phyloP scores from a whole-genome alignment of 805 yeast genomes.

The Sugiyamaella qingdaonensis region DNA sequence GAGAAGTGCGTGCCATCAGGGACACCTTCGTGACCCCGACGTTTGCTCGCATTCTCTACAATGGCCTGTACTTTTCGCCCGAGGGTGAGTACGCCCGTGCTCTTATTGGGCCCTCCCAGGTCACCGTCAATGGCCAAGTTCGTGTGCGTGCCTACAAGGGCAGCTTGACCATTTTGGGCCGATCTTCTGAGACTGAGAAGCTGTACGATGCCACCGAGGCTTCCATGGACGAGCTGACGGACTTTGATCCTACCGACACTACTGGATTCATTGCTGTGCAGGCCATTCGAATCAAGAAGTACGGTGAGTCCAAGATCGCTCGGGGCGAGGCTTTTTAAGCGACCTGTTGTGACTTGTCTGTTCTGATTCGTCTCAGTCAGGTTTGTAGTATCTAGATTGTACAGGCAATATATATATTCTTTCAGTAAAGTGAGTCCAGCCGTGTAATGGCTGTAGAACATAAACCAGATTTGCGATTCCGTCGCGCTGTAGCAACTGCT shows the following conservation, averaged over 20 bases:
- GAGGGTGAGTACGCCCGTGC: conserved; percentile 92
- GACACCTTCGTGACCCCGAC: conserved; percentile 93
- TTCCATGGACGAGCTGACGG: conserved; percentile 98
- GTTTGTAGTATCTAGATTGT: neutral
- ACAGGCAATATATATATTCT: neutral
- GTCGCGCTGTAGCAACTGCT: too few species aligned
- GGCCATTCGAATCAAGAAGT: conserved; percentile 96
- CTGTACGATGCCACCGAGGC: conserved; percentile 97
- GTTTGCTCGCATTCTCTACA: conserved; percentile 86
- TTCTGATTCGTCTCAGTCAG: too few species aligned
- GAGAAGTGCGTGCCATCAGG: conserved; percentile 96
- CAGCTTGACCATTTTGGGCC: conserved; percentile 74
- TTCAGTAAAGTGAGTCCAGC: too few species aligned
- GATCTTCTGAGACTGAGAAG: conserved; percentile 93
- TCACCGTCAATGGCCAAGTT: conserved; percentile 92
- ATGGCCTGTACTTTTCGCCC: conserved; percentile 97
- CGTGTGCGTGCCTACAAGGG: conserved; percentile 95
- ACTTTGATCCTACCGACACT: conserved; percentile 95
- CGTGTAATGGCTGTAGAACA: too few species aligned
- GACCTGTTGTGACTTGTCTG: too few species aligned
- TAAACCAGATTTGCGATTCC: too few species aligned
- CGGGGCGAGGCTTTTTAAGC: conserved; percentile 47
- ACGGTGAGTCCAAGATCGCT: conserved; percentile 91
- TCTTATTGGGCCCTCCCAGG: conserved; percentile 82
- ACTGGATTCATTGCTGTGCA: conserved; percentile 97